Evolutionary conservation across 148 eudicot genomes (phyloP), one percentile per base, ranked within the genome.

Genomic region (Bassia scoparia): DNA sequence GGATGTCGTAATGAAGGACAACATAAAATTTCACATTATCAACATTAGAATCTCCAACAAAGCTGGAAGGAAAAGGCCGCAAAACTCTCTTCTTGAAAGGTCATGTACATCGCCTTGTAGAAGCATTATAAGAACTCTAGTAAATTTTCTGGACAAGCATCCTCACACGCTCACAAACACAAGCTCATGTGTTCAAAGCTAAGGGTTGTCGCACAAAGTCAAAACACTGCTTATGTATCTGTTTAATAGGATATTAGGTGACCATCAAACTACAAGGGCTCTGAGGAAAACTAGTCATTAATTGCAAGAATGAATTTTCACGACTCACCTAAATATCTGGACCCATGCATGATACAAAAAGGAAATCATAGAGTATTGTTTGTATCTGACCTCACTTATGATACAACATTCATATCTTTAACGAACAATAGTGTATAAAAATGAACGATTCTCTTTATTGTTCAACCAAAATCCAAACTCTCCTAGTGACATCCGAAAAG

Each of bases 181-280:
- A 46, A 67, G 24, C 69, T 67, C n/a, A n/a, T n/a, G n/a, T n/a
- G n/a, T n/a, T 44, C 53, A 23, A 63, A 9, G 29, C 52, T 44
- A 44, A 88, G 69, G 59, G 27, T 8, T 58, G 31, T 8, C 46
- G 8, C 46, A 41, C 46, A 41, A 41, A 41, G n/a, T 8, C 46
- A 41, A 11, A 41, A 41, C n/a, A n/a, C 46, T 41, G 46, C 46
- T 58, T 58, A 12, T 58, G 11, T 58, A 33, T 27, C 2, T 31
- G 14, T 31, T 35, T 0, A 1, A 8, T 7, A 62, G 24, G 26
- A 20, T 18, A 0, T 31, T 59, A 62, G 21, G 33, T 20, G 43
- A 62, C 44, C 38, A 21, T 62, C 65, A 64, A 37, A 64, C n/a
- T 37, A 64, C 29, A 38, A 38, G 37, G 68, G 11, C 68, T 38